These are phyloP conservation scores for Dactylonectria estremocensis DNA, from an alignment of 2,329 filamentous ascomycete genomes.

Conservation along the genomic window DNA sequence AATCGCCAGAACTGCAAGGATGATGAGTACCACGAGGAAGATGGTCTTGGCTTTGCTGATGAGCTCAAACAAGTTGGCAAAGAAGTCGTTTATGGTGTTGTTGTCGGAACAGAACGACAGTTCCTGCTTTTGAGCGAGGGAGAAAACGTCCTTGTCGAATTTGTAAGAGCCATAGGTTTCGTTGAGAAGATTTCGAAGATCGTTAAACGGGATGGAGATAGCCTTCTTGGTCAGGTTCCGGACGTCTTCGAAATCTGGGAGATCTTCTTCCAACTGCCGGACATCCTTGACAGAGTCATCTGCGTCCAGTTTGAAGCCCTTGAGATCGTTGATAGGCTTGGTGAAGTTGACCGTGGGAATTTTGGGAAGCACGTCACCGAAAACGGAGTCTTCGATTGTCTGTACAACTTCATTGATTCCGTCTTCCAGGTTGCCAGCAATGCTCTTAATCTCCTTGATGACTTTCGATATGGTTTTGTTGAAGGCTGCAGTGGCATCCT, in stretches of 20 bases:
- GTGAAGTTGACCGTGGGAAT: conserved; percentile 75
- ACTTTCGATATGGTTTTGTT: conserved; percentile 69
- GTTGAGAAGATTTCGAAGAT: conserved; percentile 82
- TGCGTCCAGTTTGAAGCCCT: conserved; percentile 78
- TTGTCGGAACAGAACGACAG: conserved; percentile 92
- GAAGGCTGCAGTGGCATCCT: conserved; percentile 67
- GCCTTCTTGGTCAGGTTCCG: conserved; percentile 84
- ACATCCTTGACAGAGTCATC: conserved; percentile 78
- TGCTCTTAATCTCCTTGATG: conserved; percentile 70
- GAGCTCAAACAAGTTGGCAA: conserved; percentile 77
- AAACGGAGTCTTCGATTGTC: conserved; percentile 61
- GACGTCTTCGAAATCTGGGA: conserved; percentile 88
- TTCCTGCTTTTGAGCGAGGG: conserved; percentile 85
- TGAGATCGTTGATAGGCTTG: conserved; percentile 75
- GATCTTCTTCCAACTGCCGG: conserved; percentile 79
- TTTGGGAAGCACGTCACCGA: conserved; percentile 63
- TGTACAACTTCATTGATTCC: conserved; percentile 67
- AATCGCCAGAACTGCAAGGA: conserved; percentile 81
- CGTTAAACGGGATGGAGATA: conserved; percentile 84
- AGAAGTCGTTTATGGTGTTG: conserved; percentile 86
- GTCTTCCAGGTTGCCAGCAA: conserved; percentile 64
- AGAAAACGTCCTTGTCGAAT: conserved; percentile 85
- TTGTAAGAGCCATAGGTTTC: conserved; percentile 79
- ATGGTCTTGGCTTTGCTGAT: conserved; percentile 79
- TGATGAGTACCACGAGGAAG: conserved; percentile 81